phyloP scores from a whole-genome alignment of 768 basidiomycete genomes.

The Galerina marginata region DNA sequence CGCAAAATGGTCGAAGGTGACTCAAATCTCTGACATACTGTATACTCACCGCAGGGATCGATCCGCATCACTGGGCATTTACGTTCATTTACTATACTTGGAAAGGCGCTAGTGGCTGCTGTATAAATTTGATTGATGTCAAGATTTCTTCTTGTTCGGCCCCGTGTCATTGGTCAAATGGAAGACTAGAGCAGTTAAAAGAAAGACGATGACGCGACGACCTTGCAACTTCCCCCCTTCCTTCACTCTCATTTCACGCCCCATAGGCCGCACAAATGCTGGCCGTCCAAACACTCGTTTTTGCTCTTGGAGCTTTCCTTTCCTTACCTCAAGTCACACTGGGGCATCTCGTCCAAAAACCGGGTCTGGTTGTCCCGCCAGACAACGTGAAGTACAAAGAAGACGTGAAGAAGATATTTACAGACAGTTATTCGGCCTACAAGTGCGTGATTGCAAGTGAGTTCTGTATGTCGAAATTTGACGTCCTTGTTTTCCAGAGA shows the following conservation, averaged over 20 bases:
- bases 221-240: background rate
- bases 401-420: conserved; percentile 55
- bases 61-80: background rate
- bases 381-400: conserved; percentile 40
- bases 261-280: conserved; percentile 16
- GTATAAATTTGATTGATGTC: conserved; percentile 4
- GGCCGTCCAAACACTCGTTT: conserved; percentile 27
- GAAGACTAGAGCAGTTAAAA: background rate
- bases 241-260: conserved; percentile 2
- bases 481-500: conserved; percentile 35
- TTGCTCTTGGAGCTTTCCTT: conserved; percentile 29
- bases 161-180: background rate
- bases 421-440: conserved; percentile 59
- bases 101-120: conserved; percentile 4
- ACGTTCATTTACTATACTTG: background rate
- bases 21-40: no score
- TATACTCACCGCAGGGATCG: background rate
- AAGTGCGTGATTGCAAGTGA: conserved; percentile 40
- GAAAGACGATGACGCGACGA: background rate
- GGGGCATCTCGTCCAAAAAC: conserved; percentile 50
- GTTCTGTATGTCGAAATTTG: background rate
- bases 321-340: conserved; percentile 28
- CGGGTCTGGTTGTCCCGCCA: conserved; percentile 47
- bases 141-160: conserved; percentile 7
- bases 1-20: no score